Evolutionary conservation across 768 basidiomycete genomes (phyloP).

Genomic region (Podaxis carcinomalis): DNA sequence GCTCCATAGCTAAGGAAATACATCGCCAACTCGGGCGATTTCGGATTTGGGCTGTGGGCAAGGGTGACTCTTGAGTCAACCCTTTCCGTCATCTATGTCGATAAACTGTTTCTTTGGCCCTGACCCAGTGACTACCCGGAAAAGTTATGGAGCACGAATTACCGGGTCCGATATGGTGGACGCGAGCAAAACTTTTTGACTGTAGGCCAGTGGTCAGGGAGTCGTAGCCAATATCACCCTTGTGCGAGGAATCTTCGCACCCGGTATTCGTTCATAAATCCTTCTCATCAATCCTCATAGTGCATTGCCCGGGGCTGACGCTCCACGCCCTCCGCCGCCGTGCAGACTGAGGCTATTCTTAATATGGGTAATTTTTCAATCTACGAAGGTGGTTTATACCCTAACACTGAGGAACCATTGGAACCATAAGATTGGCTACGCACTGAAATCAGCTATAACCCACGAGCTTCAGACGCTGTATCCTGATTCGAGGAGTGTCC

Average conservation of each 20-base stretch:
- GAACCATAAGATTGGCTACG: no score
- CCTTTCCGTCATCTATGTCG: not conserved
- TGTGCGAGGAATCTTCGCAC: constrained; percentile 36
- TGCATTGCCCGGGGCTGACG: no score
- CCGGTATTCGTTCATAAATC: no score
- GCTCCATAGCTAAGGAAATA: constrained; percentile 47
- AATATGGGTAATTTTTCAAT: no score
- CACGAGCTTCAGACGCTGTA: no score
- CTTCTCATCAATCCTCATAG: no score
- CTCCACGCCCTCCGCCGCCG: no score
- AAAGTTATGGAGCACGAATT: constrained; percentile 42
- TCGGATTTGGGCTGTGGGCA: constrained; percentile 74
- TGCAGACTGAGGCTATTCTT: no score
- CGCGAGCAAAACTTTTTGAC: constrained; percentile 25
- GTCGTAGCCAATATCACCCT: constrained; percentile 42
- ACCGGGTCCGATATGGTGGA: constrained; percentile 64
- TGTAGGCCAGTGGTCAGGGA: constrained; percentile 28
- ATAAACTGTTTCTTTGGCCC: constrained; percentile 20
- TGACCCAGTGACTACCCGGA: constrained; percentile 61
- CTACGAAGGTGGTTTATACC: no score
- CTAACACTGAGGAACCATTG: no score
- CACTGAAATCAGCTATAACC: no score
- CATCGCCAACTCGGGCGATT: constrained; percentile 41
- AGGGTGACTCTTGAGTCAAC: constrained; percentile 30
- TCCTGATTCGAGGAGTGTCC: no score